A percentile compares a stretch with the other conserved stretches of the same genome.
phyloP scores from a whole-genome alignment of 345 rosid species.

The Murraya paniculata region DNA sequence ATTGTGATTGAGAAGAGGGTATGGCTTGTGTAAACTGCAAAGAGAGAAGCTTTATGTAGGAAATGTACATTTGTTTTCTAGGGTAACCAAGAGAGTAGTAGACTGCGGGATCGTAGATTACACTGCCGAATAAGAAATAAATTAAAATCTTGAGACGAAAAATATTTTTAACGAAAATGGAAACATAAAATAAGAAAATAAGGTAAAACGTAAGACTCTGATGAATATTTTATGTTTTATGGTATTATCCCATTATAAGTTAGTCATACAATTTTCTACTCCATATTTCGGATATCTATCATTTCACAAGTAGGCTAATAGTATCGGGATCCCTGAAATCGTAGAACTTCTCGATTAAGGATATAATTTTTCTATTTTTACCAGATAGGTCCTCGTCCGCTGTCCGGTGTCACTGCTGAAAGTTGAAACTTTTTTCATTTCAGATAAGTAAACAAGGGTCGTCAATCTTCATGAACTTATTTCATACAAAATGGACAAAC shows the following conservation, averaged over 20 bases:
- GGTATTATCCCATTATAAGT: neutral
- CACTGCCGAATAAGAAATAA: neutral
- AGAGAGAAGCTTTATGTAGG: slow-evolving; percentile 34
- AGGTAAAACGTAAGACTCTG: neutral
- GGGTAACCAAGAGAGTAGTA: slow-evolving; percentile 26
- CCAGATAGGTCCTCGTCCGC: neutral
- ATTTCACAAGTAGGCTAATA: neutral
- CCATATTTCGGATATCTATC: no score
- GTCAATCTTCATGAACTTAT: neutral
- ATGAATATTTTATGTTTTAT: no score
- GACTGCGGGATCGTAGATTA: neutral
- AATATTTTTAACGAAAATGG: neutral
- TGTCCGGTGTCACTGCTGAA: no score
- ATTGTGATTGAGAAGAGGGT: slow-evolving; percentile 17
- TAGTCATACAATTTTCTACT: neutral
- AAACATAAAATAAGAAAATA: neutral
- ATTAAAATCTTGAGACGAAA: neutral
- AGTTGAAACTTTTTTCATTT: neutral
- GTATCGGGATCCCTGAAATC: neutral
- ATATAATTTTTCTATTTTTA: neutral
- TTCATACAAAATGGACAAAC: neutral
- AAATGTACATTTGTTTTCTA: slow-evolving; percentile 18
- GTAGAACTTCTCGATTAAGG: neutral
- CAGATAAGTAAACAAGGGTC: neutral
- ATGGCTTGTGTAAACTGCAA: neutral